These are phyloP conservation scores for Tricholoma sp. DNA, from an alignment of 768 basidiomycete genomes.

Conservation along the genomic window DNA sequence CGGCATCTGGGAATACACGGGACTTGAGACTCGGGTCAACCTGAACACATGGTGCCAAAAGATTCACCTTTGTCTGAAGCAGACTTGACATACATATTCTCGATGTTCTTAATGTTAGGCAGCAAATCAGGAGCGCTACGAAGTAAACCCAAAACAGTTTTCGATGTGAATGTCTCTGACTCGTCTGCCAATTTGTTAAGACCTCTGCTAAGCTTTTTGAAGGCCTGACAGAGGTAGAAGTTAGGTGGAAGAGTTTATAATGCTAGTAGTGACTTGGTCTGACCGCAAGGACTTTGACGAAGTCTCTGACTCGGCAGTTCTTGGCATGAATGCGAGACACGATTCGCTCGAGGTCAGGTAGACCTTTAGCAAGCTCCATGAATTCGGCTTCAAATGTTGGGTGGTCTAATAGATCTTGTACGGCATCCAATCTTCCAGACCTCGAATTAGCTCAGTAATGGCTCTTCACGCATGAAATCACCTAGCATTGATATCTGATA, in stretches of 20 bases:
- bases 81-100: constrained; percentile 60
- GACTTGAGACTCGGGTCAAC: background rate
- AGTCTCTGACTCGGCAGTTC: constrained; percentile 83
- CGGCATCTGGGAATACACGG: constrained; percentile 36
- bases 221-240: constrained; percentile 44
- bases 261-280: constrained; percentile 8
- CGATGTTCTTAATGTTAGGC: constrained; percentile 66
- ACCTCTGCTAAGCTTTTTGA: constrained; percentile 67
- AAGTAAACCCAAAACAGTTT: constrained; percentile 69
- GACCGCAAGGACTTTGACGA: constrained; percentile 77
- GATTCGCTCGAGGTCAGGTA: constrained; percentile 91
- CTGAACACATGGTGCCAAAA: background rate
- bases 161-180: constrained; percentile 72
- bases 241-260: background rate
- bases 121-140: constrained; percentile 77
- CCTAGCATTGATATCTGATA: constrained; percentile 86
- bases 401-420: constrained; percentile 83
- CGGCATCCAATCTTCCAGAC: constrained; percentile 78
- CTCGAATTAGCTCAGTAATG: background rate
- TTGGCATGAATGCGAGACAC: constrained; percentile 95
- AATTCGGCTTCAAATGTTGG: constrained; percentile 76
- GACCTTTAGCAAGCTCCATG: constrained; percentile 65
- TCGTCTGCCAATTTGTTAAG: constrained; percentile 57
- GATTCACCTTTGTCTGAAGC: constrained; percentile 51
- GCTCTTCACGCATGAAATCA: constrained; percentile 19